Percentiles rank a stretch among this genome's conserved stretches.
Conservation (phyloP, 768 basidiomycete genomes). For the Fistulinella prunicolor region DNA sequence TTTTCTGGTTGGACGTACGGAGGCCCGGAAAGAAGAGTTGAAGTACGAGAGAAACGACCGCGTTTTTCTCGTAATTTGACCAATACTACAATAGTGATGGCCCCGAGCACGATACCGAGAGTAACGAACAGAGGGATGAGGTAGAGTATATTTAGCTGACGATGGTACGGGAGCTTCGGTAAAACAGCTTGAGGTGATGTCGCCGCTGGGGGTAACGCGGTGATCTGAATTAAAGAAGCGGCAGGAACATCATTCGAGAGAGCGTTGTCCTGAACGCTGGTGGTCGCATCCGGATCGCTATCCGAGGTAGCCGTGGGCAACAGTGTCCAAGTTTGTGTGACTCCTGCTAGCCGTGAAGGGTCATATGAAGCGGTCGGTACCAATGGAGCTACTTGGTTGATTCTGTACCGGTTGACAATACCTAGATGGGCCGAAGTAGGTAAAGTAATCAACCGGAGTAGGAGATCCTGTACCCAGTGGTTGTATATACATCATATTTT, state of each 20-base stretch:
- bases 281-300: not conserved
- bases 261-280: not conserved
- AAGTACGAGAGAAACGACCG: slow-evolving; percentile 6
- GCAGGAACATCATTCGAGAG: slow-evolving; percentile 11
- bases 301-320: slow-evolving; percentile 5
- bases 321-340: slow-evolving; percentile 11
- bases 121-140: slow-evolving; percentile 26
- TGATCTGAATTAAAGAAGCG: slow-evolving; percentile 32
- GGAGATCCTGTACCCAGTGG: slow-evolving; percentile 13
- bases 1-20: slow-evolving; percentile 23
- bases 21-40: slow-evolving; percentile 24
- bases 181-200: slow-evolving; percentile 9
- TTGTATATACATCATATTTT: slow-evolving; percentile 20
- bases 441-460: not conserved
- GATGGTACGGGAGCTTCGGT: slow-evolving; percentile 20
- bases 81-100: slow-evolving; percentile 7
- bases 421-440: slow-evolving; percentile 9
- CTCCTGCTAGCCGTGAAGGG: slow-evolving; percentile 37
- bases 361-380: slow-evolving; percentile 25
- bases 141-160: slow-evolving; percentile 25
- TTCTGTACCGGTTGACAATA: slow-evolving; percentile 4
- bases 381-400: slow-evolving; percentile 16
- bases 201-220: slow-evolving; percentile 31
- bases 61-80: slow-evolving; percentile 11
- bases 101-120: slow-evolving; percentile 26